Evolutionary conservation across 768 basidiomycete genomes (phyloP).

Genomic region (Exsudoporus frostii): DNA sequence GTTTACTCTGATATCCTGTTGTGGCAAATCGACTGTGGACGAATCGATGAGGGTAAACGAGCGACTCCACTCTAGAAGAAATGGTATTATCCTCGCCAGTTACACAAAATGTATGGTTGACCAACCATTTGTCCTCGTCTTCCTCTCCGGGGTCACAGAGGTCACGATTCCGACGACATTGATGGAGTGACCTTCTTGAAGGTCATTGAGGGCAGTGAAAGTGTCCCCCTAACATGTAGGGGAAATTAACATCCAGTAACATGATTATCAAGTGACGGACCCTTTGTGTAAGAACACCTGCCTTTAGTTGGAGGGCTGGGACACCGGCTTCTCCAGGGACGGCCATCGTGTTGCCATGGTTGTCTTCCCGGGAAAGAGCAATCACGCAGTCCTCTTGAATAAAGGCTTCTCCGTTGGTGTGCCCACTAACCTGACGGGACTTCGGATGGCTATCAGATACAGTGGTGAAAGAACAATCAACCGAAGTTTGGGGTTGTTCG

Average conservation of each 20-base stretch:
- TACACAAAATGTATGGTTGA: neutral
- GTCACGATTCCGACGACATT: conserved; percentile 35
- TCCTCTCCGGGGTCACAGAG: conserved; percentile 7
- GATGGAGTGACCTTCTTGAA: conserved; percentile 12
- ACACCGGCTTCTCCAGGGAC: neutral
- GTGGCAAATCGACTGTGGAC: conserved; percentile 33
- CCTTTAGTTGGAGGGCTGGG: conserved; percentile 7
- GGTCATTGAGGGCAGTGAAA: conserved; percentile 20
- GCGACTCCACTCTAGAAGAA: conserved; percentile 42
- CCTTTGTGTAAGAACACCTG: conserved; percentile 28
- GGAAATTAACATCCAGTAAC: neutral
- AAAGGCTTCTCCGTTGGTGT: neutral
- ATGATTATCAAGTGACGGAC: conserved; percentile 13
- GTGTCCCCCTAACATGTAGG: conserved; percentile 23
- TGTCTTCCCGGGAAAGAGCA: neutral
- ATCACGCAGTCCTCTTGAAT: neutral
- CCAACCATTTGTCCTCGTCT: conserved; percentile 29
- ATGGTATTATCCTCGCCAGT: neutral
- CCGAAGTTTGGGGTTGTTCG: conserved; percentile 2
- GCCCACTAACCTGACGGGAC: neutral
- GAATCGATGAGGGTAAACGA: conserved; percentile 52
- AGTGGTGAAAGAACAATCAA: neutral
- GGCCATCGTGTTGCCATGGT: neutral
- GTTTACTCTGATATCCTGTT: conserved; percentile 36
- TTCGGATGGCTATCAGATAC: neutral